These are phyloP conservation scores for Casuarina glauca DNA, from an alignment of 306 rosid species.

Conservation along the genomic window DNA sequence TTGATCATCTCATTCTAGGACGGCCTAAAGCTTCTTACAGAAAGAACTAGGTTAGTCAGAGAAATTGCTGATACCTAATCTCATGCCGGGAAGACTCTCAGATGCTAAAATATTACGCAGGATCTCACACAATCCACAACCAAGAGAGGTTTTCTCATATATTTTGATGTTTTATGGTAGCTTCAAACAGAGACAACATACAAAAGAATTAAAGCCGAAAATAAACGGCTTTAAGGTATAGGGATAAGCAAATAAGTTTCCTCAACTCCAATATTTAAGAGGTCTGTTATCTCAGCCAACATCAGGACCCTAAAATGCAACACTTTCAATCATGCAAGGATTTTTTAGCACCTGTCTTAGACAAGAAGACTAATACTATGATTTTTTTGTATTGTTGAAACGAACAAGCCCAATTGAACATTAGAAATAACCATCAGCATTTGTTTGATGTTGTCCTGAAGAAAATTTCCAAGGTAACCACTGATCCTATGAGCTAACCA, in stretches of 20 bases:
- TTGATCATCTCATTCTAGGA: background rate
- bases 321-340: background rate
- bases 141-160: background rate
- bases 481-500: too few species aligned
- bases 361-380: background rate
- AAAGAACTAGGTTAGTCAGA: background rate
- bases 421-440: too few species aligned
- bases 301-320: background rate
- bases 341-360: background rate
- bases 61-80: background rate
- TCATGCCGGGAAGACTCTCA: background rate
- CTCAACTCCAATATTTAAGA: background rate
- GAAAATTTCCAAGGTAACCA: too few species aligned
- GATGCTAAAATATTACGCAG: background rate
- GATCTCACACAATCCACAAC: background rate
- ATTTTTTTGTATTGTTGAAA: too few species aligned
- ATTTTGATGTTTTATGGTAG: background rate
- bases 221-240: background rate
- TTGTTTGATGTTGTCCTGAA: too few species aligned
- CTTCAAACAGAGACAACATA: background rate
- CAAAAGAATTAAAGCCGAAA: too few species aligned
- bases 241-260: background rate
- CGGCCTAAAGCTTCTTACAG: background rate
- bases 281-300: background rate
- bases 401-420: background rate